Base-by-base conservation (phyloP, 139 green algal species). In the Volvox africanus region DNA sequence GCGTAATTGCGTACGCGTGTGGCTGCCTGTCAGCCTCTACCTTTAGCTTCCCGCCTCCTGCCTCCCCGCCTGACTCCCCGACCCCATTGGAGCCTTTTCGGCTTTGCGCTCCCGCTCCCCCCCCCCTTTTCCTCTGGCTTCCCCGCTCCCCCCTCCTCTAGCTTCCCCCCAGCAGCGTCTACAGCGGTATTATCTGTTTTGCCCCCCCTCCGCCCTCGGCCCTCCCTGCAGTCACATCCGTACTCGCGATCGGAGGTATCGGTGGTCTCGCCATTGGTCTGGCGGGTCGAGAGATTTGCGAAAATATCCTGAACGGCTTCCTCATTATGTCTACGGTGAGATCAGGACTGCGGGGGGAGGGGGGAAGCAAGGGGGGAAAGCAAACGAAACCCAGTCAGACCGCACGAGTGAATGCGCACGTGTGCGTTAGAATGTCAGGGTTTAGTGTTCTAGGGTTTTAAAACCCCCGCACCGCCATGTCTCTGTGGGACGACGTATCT, bases 281-380 rank as follows among this genome's bases (percentile, higher is more conserved):
- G 88, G 97, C 97, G 0, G 97, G 97, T 71, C 93, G 97, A 0
- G 97, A 99, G 93, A 99, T 99, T 78, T 95, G 98, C 84, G 97
- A 99, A 86, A 99, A 99, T 91, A 93, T 99, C 44, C 98, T 99
- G 90, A 99, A 97, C 61, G 97, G 97, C 76, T 96, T 99, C 86
- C 97, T 99, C 88, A 98, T 99, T 89, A 95, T 99, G 93, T 94
- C 94, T 21, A 95, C 93, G 80, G 94, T 96, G 82, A 19, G 89
- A 26, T 1, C 18, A 24, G 35, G 79, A 22, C 33, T 69, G 55
- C 50, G 80, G 55, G 28, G 35, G 36, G 78, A 24, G 20, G 65
- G 65, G 65, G 16, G 11, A 14, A 55, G 44, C 5, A 55, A 55
- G 44, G 44, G 44, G 44, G 44, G 44, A 55, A 55, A 55, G 44